phyloP scores from a whole-genome alignment of 164 flowering plant genomes.

The Macadamia integrifolia region DNA sequence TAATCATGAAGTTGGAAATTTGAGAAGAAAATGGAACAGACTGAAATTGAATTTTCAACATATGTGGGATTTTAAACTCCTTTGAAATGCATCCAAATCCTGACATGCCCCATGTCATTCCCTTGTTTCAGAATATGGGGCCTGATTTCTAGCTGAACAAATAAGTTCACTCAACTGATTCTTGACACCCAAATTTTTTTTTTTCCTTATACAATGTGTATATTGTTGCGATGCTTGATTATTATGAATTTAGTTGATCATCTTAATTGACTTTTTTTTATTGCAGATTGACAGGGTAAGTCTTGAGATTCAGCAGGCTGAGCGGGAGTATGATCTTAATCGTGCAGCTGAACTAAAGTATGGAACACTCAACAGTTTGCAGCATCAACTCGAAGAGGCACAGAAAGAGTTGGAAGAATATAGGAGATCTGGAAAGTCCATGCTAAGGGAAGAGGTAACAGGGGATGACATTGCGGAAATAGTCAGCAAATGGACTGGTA shows the following conservation, averaged over 20 bases:
- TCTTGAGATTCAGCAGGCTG: conserved; percentile 94
- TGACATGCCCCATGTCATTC: too few species aligned
- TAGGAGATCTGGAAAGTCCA: conserved; percentile 82
- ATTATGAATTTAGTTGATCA: neutral
- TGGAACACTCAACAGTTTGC: conserved; percentile 80
- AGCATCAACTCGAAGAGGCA: conserved; percentile 71
- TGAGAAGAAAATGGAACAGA: too few species aligned
- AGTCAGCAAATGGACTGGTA: conserved; percentile 98
- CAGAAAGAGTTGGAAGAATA: conserved; percentile 84
- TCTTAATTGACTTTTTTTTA: conserved; percentile 2
- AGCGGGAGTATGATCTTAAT: conserved; percentile 93
- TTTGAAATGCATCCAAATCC: too few species aligned
- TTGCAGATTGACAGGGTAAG: conserved; percentile 92
- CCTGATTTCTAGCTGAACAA: too few species aligned
- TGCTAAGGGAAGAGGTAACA: conserved; percentile 92
- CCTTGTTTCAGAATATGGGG: too few species aligned
- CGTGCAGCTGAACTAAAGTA: conserved; percentile 96
- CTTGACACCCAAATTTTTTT: too few species aligned
- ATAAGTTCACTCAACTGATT: too few species aligned
- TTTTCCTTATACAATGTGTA: too few species aligned
- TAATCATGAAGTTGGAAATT: too few species aligned
- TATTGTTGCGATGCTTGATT: too few species aligned
- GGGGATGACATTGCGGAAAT: conserved; percentile 90
- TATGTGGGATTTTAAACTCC: too few species aligned
- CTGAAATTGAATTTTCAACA: too few species aligned